Evolutionary conservation across 306 rosid genomes (phyloP).

Genomic region (Gynostemma pentaphyllum): DNA sequence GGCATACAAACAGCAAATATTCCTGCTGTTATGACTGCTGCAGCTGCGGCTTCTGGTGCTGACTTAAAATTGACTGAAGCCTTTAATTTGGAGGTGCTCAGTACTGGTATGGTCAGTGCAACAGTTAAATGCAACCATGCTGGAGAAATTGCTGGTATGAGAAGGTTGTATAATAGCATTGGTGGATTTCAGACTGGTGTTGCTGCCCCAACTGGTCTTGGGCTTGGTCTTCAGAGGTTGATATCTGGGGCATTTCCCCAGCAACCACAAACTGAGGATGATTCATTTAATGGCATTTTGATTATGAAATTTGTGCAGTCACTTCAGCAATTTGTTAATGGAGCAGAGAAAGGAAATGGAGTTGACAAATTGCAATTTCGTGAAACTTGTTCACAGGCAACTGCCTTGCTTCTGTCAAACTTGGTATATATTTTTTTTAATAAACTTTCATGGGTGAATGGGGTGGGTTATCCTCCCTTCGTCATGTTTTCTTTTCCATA

Average conservation of each 20-base stretch:
- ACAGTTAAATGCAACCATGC: constrained; percentile 95
- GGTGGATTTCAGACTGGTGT: constrained; percentile 75
- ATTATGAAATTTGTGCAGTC: constrained; percentile 78
- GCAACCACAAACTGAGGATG: constrained; percentile 71
- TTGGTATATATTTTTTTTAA: constrained; percentile 49
- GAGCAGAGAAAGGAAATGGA: constrained; percentile 82
- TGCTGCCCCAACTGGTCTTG: constrained; percentile 53
- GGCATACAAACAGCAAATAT: constrained; percentile 74
- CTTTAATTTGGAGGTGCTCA: constrained; percentile 87
- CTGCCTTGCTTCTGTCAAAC: constrained; percentile 85
- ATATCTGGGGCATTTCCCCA: constrained; percentile 88
- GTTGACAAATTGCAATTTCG: constrained; percentile 82
- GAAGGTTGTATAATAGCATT: constrained; percentile 90
- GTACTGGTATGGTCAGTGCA: constrained; percentile 79
- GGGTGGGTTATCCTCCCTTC: constrained; percentile 8
- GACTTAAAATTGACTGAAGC: constrained; percentile 80
- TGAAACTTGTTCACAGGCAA: constrained; percentile 95
- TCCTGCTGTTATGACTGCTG: constrained; percentile 96
- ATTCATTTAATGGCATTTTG: constrained; percentile 70
- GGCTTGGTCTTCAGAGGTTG: constrained; percentile 81
- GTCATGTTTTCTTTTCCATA: constrained; percentile 21
- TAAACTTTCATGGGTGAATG: constrained; percentile 7
- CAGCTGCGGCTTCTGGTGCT: constrained; percentile 94
- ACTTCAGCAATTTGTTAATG: constrained; percentile 86
- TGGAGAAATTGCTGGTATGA: constrained; percentile 98